Evolutionary conservation across 176 grass and related monocot species (phyloP).

Genomic region (Bonia amplexicaulis): DNA sequence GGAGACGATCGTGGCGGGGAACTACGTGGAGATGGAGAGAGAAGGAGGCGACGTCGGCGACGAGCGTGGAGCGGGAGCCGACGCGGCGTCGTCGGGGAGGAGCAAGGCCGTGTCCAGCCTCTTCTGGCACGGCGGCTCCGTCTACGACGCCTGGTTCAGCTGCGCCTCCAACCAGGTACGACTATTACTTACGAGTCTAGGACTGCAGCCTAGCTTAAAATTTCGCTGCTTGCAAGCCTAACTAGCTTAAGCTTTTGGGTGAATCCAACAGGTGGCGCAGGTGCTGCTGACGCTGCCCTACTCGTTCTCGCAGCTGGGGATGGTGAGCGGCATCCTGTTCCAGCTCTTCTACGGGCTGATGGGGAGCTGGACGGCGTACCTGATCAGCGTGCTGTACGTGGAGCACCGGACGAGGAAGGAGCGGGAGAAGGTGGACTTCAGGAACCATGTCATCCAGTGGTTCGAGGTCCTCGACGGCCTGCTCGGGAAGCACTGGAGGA

Average conservation of each 20-base stretch:
- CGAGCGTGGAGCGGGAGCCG: neutral
- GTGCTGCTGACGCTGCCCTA: slow-evolving; percentile 98
- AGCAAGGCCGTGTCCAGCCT: slow-evolving; percentile 48
- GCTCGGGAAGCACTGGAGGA: slow-evolving; percentile 84
- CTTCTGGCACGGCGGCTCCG: slow-evolving; percentile 97
- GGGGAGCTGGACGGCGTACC: slow-evolving; percentile 94
- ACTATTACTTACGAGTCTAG: slow-evolving; percentile 2
- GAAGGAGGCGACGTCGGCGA: slow-evolving; percentile 9
- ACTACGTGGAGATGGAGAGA: slow-evolving; percentile 91
- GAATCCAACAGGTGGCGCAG: slow-evolving; percentile 81
- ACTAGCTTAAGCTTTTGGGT: too few species aligned
- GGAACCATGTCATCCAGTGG: slow-evolving; percentile 99
- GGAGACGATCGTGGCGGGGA: slow-evolving; percentile 91
- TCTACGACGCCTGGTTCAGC: slow-evolving; percentile 99
- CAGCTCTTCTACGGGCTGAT: slow-evolving; percentile 90
- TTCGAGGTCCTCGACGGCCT: slow-evolving; percentile 94
- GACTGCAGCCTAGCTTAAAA: too few species aligned
- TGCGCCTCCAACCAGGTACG: slow-evolving; percentile 91
- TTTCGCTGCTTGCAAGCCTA: neutral
- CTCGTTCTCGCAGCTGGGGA: slow-evolving; percentile 95
- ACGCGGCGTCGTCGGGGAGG: neutral
- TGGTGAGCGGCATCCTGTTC: slow-evolving; percentile 65
- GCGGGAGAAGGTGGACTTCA: slow-evolving; percentile 82
- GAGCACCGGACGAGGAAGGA: slow-evolving; percentile 90
- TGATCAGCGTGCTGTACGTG: slow-evolving; percentile 89